phyloP scores from a whole-genome alignment of 2,329 filamentous ascomycete genomes.

The Stemphylium beticola region DNA sequence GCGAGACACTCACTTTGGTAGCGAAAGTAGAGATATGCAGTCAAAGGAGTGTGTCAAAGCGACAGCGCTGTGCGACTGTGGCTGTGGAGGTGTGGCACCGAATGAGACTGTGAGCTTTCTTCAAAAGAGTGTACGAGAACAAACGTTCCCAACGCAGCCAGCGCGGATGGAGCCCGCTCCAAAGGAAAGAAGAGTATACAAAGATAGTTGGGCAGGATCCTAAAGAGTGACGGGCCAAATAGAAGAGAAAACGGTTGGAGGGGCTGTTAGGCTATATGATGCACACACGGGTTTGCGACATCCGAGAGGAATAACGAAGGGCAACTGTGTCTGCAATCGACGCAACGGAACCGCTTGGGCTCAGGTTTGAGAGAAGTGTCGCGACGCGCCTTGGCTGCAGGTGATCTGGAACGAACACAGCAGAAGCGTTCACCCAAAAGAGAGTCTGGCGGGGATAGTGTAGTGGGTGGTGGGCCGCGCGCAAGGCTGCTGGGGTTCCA shows the following conservation, averaged over 20 bases:
- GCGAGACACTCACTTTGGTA: constrained; percentile 37
- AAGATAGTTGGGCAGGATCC: constrained; percentile 39
- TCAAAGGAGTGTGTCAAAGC: constrained; percentile 46
- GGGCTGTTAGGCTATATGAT: constrained; percentile 46
- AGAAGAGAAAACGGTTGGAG: constrained; percentile 40
- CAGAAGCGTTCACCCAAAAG: constrained; percentile 49
- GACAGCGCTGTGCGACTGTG: constrained; percentile 44
- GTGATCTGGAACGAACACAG: constrained; percentile 49
- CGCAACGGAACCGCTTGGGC: constrained; percentile 46
- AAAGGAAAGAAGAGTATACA: constrained; percentile 40
- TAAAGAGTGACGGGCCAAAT: constrained; percentile 51
- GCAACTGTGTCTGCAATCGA: constrained; percentile 43
- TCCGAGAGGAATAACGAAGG: constrained; percentile 41
- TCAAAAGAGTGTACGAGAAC: constrained; percentile 50
- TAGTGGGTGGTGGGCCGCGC: constrained; percentile 40
- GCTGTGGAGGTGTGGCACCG: constrained; percentile 31
- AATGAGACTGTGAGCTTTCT: constrained; percentile 28
- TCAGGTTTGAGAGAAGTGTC: constrained; percentile 49
- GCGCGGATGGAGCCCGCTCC: constrained; percentile 50
- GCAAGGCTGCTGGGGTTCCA: constrained; percentile 43
- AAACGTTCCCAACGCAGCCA: constrained; percentile 46
- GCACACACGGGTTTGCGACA: constrained; percentile 37
- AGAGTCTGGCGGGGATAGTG: constrained; percentile 36
- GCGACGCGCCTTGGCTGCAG: constrained; percentile 51
- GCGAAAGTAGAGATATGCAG: constrained; percentile 31